phyloP scores from a whole-genome alignment of 1,284 basidiomycete genomes.

The Austroboletus niveus region DNA sequence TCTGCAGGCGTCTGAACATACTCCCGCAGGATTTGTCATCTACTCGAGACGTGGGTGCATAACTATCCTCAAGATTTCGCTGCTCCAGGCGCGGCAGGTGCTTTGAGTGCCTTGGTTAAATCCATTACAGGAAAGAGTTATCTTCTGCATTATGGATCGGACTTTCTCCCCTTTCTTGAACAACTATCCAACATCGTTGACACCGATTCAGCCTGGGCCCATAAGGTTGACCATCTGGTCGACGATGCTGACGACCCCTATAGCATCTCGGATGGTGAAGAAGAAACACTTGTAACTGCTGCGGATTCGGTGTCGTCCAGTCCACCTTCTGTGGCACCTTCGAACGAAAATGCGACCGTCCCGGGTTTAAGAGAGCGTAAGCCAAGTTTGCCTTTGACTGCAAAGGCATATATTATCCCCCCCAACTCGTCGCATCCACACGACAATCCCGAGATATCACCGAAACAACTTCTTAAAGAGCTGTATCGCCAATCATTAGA shows the following conservation, averaged over 20 bases:
- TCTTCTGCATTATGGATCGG: slow-evolving; percentile 76
- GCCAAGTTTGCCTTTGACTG: slow-evolving; percentile 55
- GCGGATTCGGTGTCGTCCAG: slow-evolving; percentile 25
- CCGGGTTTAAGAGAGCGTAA: slow-evolving; percentile 53
- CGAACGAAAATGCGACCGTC: slow-evolving; percentile 23
- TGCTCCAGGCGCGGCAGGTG: slow-evolving; percentile 66
- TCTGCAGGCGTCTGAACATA: slow-evolving; percentile 5
- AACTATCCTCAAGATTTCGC: slow-evolving; percentile 75
- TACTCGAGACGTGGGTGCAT: slow-evolving; percentile 72
- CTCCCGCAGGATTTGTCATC: slow-evolving; percentile 61
- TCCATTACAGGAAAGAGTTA: slow-evolving; percentile 76
- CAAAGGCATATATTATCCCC: slow-evolving; percentile 38
- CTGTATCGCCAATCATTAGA: slow-evolving; percentile 54
- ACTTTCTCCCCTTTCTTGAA: slow-evolving; percentile 75
- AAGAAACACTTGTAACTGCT: slow-evolving; percentile 27
- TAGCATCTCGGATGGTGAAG: slow-evolving; percentile 50
- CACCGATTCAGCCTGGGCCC: slow-evolving; percentile 66
- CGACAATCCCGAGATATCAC: slow-evolving; percentile 29
- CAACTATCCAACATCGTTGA: slow-evolving; percentile 58
- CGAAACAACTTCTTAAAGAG: slow-evolving; percentile 62
- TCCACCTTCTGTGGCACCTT: slow-evolving; percentile 16
- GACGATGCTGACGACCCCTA: slow-evolving; percentile 64
- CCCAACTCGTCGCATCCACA: slow-evolving; percentile 10
- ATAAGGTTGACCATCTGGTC: slow-evolving; percentile 56
- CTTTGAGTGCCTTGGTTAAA: slow-evolving; percentile 69